Evolutionary conservation across 2,329 filamentous ascomycete genomes (phyloP).

Genomic region (Endoconidiophora polonica): DNA sequence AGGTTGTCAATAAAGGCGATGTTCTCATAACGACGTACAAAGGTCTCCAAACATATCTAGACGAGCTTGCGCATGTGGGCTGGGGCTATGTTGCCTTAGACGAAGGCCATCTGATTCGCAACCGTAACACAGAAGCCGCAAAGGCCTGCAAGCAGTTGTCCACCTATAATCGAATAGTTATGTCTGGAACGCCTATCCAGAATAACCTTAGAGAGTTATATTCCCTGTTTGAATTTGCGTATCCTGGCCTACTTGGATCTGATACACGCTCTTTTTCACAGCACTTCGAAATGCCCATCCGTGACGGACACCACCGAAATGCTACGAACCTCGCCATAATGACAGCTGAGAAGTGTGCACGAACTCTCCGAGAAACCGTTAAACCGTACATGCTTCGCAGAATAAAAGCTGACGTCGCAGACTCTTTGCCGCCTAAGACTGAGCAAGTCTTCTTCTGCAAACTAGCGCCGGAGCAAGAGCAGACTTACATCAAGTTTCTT

Average conservation of each 20-base stretch:
- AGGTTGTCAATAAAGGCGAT: slow-evolving; percentile 70
- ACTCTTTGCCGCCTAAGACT: slow-evolving; percentile 86
- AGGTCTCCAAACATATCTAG: slow-evolving; percentile 81
- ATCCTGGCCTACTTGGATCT: slow-evolving; percentile 85
- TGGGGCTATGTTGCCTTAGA: slow-evolving; percentile 94
- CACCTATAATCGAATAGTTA: slow-evolving; percentile 76
- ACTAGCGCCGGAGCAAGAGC: slow-evolving; percentile 40
- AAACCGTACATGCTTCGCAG: slow-evolving; percentile 84
- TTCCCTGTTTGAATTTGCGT: slow-evolving; percentile 96
- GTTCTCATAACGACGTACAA: slow-evolving; percentile 92
- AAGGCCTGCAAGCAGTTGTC: slow-evolving; percentile 88
- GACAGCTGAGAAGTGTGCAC: slow-evolving; percentile 84
- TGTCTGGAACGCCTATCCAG: slow-evolving; percentile 94
- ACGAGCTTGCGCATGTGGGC: slow-evolving; percentile 62
- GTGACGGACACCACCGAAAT: slow-evolving; percentile 84
- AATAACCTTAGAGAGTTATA: slow-evolving; percentile 91
- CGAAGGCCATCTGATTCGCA: slow-evolving; percentile 95
- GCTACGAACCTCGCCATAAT: slow-evolving; percentile 88
- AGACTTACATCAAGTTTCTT: slow-evolving; percentile 11
- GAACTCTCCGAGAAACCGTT: slow-evolving; percentile 84
- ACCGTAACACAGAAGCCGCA: slow-evolving; percentile 87
- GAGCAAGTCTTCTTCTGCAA: slow-evolving; percentile 96
- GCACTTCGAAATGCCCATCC: slow-evolving; percentile 88
- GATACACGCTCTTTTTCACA: slow-evolving; percentile 71
- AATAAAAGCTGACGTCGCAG: slow-evolving; percentile 83